phyloP scores from a whole-genome alignment of 2,329 filamentous ascomycete genomes.

The Aspergillus sp. region DNA sequence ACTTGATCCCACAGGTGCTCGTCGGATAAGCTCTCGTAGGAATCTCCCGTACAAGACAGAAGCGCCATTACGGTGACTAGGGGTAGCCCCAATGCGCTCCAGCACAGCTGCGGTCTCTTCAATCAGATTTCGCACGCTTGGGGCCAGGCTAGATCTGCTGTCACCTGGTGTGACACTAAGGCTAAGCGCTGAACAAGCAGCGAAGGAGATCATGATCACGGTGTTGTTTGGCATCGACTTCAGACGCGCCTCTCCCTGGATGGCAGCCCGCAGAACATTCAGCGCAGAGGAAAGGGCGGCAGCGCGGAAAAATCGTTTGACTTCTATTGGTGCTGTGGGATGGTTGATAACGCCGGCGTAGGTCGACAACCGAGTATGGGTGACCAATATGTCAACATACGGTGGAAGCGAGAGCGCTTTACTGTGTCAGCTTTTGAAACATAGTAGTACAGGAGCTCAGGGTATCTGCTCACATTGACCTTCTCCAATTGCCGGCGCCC shows the following conservation, averaged over 20 bases:
- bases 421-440: slow-evolving; percentile 33
- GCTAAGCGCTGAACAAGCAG: slow-evolving; percentile 61
- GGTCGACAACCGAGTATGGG: slow-evolving; percentile 66
- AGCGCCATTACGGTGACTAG: slow-evolving; percentile 60
- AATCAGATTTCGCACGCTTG: slow-evolving; percentile 58
- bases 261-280: slow-evolving; percentile 67
- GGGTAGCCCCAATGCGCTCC: slow-evolving; percentile 61
- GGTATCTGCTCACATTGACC: slow-evolving; percentile 40
- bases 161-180: slow-evolving; percentile 55
- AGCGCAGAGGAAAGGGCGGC: slow-evolving; percentile 64
- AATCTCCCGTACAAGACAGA: slow-evolving; percentile 56
- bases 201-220: slow-evolving; percentile 71
- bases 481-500: slow-evolving; percentile 52
- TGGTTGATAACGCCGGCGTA: slow-evolving; percentile 71
- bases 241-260: slow-evolving; percentile 62
- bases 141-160: slow-evolving; percentile 51
- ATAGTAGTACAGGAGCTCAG: slow-evolving; percentile 11
- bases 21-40: slow-evolving; percentile 44
- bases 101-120: slow-evolving; percentile 63
- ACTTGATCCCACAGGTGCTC: slow-evolving; percentile 21
- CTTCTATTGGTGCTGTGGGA: slow-evolving; percentile 61
- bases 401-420: slow-evolving; percentile 49
- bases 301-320: slow-evolving; percentile 65
- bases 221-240: slow-evolving; percentile 75
- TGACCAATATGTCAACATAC: slow-evolving; percentile 68